Conservation (phyloP, 495 filamentous ascomycete species). For the Penicillium crystallinum region DNA sequence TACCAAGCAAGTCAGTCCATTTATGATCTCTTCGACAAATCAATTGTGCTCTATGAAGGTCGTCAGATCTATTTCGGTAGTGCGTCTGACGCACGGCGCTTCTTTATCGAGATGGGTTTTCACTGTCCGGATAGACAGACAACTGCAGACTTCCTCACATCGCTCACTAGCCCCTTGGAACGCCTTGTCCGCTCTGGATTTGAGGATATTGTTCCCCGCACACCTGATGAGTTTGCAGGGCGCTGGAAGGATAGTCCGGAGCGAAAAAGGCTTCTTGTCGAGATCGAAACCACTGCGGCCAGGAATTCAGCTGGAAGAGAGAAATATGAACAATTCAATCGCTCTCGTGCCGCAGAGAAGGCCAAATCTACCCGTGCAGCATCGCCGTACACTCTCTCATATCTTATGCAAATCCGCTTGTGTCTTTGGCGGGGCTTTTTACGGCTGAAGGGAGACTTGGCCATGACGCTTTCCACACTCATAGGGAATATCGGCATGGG, state of each 20-base stretch:
- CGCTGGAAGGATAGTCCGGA: constrained; percentile 73
- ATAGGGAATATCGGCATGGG: constrained; percentile 72
- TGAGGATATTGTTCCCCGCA: constrained; percentile 60
- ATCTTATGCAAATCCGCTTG: constrained; percentile 61
- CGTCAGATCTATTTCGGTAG: constrained; percentile 77
- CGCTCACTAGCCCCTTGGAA: constrained; percentile 67
- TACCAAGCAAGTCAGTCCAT: constrained; percentile 77
- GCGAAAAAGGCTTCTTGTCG: constrained; percentile 55
- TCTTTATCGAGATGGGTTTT: constrained; percentile 72
- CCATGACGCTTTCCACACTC: constrained; percentile 61
- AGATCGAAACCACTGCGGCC: constrained; percentile 66
- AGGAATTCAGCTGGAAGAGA: constrained; percentile 59
- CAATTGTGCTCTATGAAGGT: constrained; percentile 72
- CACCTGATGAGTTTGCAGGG: constrained; percentile 70
- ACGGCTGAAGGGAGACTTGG: constrained; percentile 62
- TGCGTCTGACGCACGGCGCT: constrained; percentile 56
- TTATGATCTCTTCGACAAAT: constrained; percentile 77
- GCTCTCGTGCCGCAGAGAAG: constrained; percentile 54
- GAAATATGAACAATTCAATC: constrained; percentile 62
- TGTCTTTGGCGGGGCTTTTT: constrained; percentile 72
- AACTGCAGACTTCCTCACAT: constrained; percentile 76
- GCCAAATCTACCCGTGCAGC: constrained; percentile 51
- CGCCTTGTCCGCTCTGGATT: constrained; percentile 59
- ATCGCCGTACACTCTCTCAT: constrained; percentile 76
- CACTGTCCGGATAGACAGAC: constrained; percentile 67